A percentile compares a stretch with the other conserved stretches of the same genome.
Evolutionary conservation across 495 filamentous ascomycete genomes (phyloP).

Genomic region (Penicillium tannophilum): DNA sequence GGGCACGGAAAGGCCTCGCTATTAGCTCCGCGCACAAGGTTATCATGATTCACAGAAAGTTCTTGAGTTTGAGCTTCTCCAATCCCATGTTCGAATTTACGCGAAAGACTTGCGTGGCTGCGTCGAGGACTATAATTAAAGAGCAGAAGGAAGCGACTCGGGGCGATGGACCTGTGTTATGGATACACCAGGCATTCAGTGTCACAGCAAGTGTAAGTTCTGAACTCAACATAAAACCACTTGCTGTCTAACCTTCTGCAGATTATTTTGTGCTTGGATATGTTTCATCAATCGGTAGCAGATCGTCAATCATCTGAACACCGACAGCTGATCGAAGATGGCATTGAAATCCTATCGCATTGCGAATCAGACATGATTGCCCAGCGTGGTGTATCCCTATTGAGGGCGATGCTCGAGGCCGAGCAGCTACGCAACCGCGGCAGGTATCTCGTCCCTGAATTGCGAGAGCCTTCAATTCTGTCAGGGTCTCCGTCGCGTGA

Average conservation of each 20-base stretch:
- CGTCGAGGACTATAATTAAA: conserved; percentile 44
- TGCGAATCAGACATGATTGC: conserved; percentile 40
- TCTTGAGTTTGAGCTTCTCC: conserved; percentile 42
- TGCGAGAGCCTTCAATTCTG: conserved; percentile 1
- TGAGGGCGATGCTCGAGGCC: conserved; percentile 28
- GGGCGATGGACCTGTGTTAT: conserved; percentile 41
- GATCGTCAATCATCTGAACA: conserved; percentile 38
- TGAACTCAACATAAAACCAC: neutral
- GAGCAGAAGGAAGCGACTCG: conserved; percentile 32
- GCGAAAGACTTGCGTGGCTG: conserved; percentile 39
- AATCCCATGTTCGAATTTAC: conserved; percentile 42
- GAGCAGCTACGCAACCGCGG: conserved; percentile 8
- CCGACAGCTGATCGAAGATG: conserved; percentile 35
- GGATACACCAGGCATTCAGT: conserved; percentile 41
- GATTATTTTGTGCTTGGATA: conserved; percentile 45
- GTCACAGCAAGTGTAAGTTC: conserved; percentile 31
- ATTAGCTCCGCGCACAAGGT: conserved; percentile 46
- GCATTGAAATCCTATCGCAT: conserved; percentile 28
- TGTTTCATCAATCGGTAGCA: conserved; percentile 35
- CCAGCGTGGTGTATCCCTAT: conserved; percentile 29
- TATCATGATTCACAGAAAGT: conserved; percentile 51
- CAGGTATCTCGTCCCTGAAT: conserved; percentile 1
- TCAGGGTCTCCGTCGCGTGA: neutral
- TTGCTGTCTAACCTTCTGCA: conserved; percentile 4
- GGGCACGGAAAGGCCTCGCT: conserved; percentile 37